Percentiles rank a stretch among this genome's conserved stretches.
Evolutionary conservation across 169 alveolate species (phyloP).

Genomic region (Toxoplasma gondii): DNA sequence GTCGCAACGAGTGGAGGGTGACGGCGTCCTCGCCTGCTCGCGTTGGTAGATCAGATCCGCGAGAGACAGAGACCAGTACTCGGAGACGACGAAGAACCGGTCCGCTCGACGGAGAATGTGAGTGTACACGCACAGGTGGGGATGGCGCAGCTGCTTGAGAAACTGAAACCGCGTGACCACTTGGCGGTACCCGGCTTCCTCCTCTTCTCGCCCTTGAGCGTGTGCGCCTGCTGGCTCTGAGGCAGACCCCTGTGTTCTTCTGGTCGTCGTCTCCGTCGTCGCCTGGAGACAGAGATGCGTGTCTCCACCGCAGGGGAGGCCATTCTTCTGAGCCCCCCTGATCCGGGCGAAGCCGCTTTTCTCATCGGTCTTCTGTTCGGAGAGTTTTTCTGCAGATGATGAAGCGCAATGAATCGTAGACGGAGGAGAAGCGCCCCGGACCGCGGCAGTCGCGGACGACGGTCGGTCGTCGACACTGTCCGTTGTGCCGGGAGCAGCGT

Average conservation of each 20-base stretch:
- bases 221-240: not conserved
- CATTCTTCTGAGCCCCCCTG: not conserved
- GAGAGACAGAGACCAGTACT: constrained; percentile 62
- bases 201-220: not conserved
- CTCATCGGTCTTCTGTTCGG: not conserved
- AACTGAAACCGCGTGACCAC: constrained; percentile 50
- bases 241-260: not conserved
- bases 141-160: constrained; percentile 61
- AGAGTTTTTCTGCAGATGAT: not conserved
- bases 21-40: not conserved
- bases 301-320: not conserved
- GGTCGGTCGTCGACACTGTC: too few relatives aligned
- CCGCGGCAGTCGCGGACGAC: not conserved
- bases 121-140: constrained; percentile 63
- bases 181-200: constrained; percentile 53
- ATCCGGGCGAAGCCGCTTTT: not conserved
- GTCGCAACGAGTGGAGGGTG: not conserved
- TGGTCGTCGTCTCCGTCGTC: not conserved
- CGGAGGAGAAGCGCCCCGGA: not conserved
- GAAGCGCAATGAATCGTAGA: not conserved
- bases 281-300: not conserved
- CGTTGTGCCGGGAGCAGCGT: too few relatives aligned
- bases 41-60: constrained; percentile 40
- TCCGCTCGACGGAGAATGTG: constrained; percentile 37
- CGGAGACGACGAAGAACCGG: constrained; percentile 55